A percentile compares a stretch with the other conserved stretches of the same genome.
Conservation (phyloP, 2,329 filamentous ascomycete species). For the Fusarium dimerum region DNA sequence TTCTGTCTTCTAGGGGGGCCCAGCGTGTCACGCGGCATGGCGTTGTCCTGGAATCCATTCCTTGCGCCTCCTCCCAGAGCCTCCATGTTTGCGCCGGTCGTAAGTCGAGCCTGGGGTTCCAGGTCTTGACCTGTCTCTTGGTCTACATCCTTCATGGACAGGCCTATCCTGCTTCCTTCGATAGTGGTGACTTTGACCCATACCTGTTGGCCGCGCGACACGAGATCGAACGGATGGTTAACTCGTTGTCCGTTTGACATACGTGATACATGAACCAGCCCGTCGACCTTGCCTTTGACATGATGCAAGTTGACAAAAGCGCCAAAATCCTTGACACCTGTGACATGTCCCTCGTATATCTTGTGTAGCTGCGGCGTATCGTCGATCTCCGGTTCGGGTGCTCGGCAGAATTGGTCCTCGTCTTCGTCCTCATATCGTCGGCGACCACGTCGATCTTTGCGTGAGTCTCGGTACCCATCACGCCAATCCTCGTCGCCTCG, state of each 20-base stretch:
- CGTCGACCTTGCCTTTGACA: conserved; percentile 85
- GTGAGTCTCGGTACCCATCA: conserved; percentile 33
- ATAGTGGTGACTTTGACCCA: conserved; percentile 93
- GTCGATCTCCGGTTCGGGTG: conserved; percentile 75
- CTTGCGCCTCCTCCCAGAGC: conserved; percentile 67
- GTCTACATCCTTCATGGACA: conserved; percentile 98
- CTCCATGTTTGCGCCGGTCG: conserved; percentile 89
- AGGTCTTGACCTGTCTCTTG: conserved; percentile 85
- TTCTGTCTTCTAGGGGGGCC: conserved; percentile 60
- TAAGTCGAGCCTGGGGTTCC: conserved; percentile 73
- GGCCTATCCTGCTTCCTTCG: conserved; percentile 76
- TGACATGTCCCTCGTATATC: conserved; percentile 86
- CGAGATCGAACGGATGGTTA: conserved; percentile 86
- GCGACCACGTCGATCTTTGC: conserved; percentile 38
- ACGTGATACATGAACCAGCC: conserved; percentile 89
- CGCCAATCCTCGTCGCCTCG: conserved; percentile 49
- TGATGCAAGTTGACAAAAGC: conserved; percentile 91
- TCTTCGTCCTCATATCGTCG: conserved; percentile 44
- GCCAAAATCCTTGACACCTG: conserved; percentile 92
- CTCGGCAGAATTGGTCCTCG: conserved; percentile 63
- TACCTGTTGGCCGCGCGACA: conserved; percentile 77
- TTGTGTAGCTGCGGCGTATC: conserved; percentile 81
- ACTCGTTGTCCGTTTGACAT: conserved; percentile 83
- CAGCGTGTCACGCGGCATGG: conserved; percentile 41
- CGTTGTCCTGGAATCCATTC: conserved; percentile 56